A percentile compares a stretch with the other conserved stretches of the same genome.
Evolutionary conservation across 495 filamentous ascomycete genomes (phyloP).

Genomic region (Tuber melanosporum): DNA sequence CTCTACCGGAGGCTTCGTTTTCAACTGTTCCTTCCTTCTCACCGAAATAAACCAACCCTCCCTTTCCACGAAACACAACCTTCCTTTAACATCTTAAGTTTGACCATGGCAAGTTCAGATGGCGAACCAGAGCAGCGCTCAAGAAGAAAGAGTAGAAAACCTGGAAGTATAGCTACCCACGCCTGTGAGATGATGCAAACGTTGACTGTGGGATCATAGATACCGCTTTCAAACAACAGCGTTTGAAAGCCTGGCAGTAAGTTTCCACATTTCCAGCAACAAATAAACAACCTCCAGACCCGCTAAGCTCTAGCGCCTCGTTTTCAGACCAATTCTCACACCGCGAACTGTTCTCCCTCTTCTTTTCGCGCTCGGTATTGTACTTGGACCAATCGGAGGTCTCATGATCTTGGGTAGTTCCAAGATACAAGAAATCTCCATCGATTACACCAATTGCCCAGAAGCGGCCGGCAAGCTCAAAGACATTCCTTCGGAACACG

Average conservation of each 20-base stretch:
- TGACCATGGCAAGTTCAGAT: background rate
- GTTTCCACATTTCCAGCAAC: conserved; percentile 37
- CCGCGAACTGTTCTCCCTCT: conserved; percentile 86
- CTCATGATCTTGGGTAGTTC: conserved; percentile 72
- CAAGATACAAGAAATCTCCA: conserved; percentile 72
- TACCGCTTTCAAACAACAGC: conserved; percentile 86
- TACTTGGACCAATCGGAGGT: conserved; percentile 81
- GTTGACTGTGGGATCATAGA: conserved; percentile 47
- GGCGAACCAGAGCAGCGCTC: background rate
- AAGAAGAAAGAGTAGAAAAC: conserved; percentile 63
- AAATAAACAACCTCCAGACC: background rate
- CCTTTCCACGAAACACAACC: background rate
- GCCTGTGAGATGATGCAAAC: conserved; percentile 22
- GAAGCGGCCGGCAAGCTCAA: conserved; percentile 44
- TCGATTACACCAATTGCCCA: conserved; percentile 79
- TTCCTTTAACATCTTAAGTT: background rate
- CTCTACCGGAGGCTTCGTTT: background rate
- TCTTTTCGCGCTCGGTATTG: conserved; percentile 74
- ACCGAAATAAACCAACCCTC: background rate
- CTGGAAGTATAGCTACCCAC: conserved; percentile 60
- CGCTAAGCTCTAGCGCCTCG: conserved; percentile 1
- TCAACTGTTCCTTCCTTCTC: background rate
- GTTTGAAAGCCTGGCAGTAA: conserved; percentile 91
- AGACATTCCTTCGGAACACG: conserved; percentile 51
- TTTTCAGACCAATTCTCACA: conserved; percentile 77